Percentiles rank a stretch among this genome's conserved stretches.
phyloP scores from a whole-genome alignment of 257 asterid species.

The Solanum habrochaites region DNA sequence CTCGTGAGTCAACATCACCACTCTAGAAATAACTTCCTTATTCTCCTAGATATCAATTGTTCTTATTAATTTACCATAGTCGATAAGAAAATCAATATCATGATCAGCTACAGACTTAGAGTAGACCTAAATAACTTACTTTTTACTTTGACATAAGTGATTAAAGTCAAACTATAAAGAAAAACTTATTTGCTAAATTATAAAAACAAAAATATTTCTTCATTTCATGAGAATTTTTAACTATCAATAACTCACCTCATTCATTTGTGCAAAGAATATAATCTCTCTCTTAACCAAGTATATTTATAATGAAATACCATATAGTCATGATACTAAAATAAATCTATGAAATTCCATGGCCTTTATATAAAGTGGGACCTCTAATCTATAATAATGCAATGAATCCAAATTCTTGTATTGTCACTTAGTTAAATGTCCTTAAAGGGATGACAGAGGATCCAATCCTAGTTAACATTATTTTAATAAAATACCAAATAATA shows the following conservation, averaged over 20 bases:
- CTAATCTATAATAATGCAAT: neutral
- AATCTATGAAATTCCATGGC: neutral
- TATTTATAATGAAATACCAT: neutral
- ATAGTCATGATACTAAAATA: neutral
- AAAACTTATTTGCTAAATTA: neutral
- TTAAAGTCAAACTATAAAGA: neutral
- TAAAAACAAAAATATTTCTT: neutral
- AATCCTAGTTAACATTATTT: neutral
- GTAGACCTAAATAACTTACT: neutral
- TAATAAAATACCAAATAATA: neutral
- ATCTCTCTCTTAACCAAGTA: neutral
- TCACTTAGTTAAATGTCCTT: neutral
- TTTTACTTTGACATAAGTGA: neutral
- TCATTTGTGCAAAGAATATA: neutral
- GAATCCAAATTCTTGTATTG: neutral
- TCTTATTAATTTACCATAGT: neutral
- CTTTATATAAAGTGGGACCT: neutral
- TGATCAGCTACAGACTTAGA: neutral
- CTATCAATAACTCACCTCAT: neutral
- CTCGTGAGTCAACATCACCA: neutral
- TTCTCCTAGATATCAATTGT: neutral
- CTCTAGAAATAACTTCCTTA: neutral
- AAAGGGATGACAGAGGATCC: constrained; percentile 5
- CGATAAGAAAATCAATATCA: neutral
- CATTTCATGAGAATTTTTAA: neutral